Percentiles rank a stretch among this genome's conserved stretches.
Conservation (phyloP, 1,139 yeast genomes). For the Pichia sp. region DNA sequence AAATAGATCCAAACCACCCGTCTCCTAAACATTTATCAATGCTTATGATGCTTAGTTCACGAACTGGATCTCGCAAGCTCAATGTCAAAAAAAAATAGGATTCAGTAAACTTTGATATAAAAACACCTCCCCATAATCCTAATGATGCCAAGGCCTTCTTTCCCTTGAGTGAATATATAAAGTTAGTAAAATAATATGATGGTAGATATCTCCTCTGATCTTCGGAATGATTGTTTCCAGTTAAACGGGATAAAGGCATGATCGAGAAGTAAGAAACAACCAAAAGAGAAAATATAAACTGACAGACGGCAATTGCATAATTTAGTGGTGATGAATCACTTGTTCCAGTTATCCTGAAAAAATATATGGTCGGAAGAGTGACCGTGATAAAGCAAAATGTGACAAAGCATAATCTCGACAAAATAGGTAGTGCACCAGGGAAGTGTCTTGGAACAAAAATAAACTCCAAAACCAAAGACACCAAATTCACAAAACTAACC, state of each 20-base stretch:
- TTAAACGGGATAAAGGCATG: conserved; percentile 44
- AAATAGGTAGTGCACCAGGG: conserved; percentile 48
- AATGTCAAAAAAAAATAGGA: conserved; percentile 49
- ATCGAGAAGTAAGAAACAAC: conserved; percentile 44
- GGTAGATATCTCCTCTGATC: conserved; percentile 36
- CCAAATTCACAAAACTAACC: conserved; percentile 41
- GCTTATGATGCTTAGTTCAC: conserved; percentile 43
- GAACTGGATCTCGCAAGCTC: conserved; percentile 45
- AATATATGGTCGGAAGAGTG: conserved; percentile 41
- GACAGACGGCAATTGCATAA: conserved; percentile 39
- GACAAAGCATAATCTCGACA: conserved; percentile 36
- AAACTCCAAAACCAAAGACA: conserved; percentile 43
- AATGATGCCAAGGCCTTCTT: conserved; percentile 40
- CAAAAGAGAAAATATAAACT: conserved; percentile 42
- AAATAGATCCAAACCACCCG: conserved; percentile 37
- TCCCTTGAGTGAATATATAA: conserved; percentile 38
- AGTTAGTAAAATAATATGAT: conserved; percentile 36
- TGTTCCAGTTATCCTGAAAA: conserved; percentile 34
- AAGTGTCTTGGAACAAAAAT: conserved; percentile 51
- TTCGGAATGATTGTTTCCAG: conserved; percentile 31
- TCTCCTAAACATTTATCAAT: conserved; percentile 42
- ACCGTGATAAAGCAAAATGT: conserved; percentile 33
- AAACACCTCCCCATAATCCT: conserved; percentile 46
- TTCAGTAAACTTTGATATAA: conserved; percentile 44
- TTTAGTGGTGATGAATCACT: conserved; percentile 34